phyloP scores from a whole-genome alignment of 148 eudicot genomes.

The Dysphania ambrosioides region DNA sequence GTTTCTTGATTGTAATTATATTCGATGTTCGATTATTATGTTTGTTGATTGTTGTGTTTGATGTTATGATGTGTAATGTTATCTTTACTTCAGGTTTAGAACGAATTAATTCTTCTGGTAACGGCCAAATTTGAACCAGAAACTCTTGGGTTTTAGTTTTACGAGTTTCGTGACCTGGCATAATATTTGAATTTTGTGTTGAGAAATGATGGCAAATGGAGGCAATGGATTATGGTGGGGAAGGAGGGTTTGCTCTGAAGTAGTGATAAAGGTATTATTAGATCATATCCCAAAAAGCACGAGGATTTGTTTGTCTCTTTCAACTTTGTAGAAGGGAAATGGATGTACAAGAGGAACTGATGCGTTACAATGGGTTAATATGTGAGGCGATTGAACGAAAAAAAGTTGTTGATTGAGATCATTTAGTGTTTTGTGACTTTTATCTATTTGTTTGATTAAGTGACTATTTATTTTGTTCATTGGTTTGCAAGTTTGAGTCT shows the following conservation, averaged over 20 bases:
- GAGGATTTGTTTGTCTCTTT: not conserved
- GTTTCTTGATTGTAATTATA: too few species aligned
- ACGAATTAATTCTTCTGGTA: not conserved
- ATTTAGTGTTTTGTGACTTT: too few species aligned
- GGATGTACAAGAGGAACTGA: too few species aligned
- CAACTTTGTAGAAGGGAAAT: not conserved
- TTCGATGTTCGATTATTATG: not conserved
- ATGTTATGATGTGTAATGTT: too few species aligned
- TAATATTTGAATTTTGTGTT: not conserved
- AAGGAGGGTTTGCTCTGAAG: not conserved
- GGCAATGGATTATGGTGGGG: not conserved
- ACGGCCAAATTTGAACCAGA: not conserved
- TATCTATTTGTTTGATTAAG: not conserved
- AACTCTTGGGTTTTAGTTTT: not conserved
- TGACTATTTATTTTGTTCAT: not conserved
- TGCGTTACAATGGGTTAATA: too few species aligned
- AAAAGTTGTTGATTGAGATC: too few species aligned
- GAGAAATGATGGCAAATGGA: not conserved
- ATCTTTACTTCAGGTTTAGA: constrained; percentile 1
- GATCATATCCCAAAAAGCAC: too few species aligned
- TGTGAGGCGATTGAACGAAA: not conserved
- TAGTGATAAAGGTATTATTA: not conserved
- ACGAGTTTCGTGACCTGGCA: not conserved
- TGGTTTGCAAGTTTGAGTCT: not conserved
- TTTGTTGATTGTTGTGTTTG: not conserved